phyloP scores from a whole-genome alignment of 2,329 filamentous ascomycete genomes.

The Ophiosphaerella herpotricha region DNA sequence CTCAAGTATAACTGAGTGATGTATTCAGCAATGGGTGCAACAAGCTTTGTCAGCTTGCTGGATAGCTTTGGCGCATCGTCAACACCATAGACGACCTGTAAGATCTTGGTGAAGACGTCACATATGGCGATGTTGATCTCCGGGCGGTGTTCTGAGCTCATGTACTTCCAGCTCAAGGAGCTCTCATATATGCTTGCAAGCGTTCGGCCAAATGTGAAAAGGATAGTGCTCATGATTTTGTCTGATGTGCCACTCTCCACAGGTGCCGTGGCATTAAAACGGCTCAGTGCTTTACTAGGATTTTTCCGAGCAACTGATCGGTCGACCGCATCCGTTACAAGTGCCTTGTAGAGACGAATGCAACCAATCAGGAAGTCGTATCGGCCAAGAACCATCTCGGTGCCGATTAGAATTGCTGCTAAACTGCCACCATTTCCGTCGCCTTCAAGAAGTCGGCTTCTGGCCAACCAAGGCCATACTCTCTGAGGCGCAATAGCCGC shows the following conservation, averaged over 20 bases:
- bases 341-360: constrained; percentile 71
- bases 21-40: constrained; percentile 75
- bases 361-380: constrained; percentile 79
- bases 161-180: constrained; percentile 83
- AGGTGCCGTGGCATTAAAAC: constrained; percentile 52
- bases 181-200: constrained; percentile 85
- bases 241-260: constrained; percentile 76
- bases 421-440: constrained; percentile 78
- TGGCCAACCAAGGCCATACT: constrained; percentile 86
- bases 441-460: constrained; percentile 77
- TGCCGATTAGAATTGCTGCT: constrained; percentile 75
- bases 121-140: constrained; percentile 71
- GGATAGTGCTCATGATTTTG: constrained; percentile 72
- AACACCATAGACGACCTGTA: constrained; percentile 75
- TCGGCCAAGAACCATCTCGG: constrained; percentile 76
- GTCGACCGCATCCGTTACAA: constrained; percentile 75
- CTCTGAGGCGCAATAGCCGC: constrained; percentile 75
- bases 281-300: constrained; percentile 56
- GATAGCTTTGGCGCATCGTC: constrained; percentile 61
- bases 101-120: constrained; percentile 70
- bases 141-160: constrained; percentile 67
- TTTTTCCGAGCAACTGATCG: constrained; percentile 70
- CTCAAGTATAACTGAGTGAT: constrained; percentile 78
- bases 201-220: constrained; percentile 73
- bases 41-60: constrained; percentile 62